Evolutionary conservation across 73 alveolate species (phyloP), one percentile per base, ranked within the genome.

Genomic region (Symbiodinium pilosum): DNA sequence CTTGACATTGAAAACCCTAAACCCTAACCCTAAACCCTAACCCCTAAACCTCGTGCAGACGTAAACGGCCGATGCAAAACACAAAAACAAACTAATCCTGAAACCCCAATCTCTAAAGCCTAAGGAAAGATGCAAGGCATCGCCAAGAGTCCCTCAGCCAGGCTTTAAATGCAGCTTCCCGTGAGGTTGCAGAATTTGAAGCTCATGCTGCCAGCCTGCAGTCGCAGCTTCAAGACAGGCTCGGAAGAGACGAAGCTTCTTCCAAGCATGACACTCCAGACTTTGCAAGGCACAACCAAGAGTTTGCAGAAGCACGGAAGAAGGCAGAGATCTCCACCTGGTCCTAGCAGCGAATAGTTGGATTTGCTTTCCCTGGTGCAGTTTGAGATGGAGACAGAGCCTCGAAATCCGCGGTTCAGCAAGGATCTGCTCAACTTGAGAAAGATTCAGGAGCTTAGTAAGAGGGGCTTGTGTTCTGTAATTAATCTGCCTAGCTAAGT

Each of bases 201-300:
- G 98, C 91, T 11, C 98, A 93, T 51, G 98, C 98, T 28, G 98
- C 98, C 38, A 81, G 98, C 85, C 44, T 93, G 43, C 98, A 93
- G 47, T 77, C 91, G 71, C 98, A 93, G 93, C 98, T 93, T 28
- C 98, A 93, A 93, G 98, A 77, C 81, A 93, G 98, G 97, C 77
- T 28, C 81, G 81, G 12, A 64, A 64, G 81, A 32, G 59, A 47
- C 14, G 59, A 14, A 47, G 59, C 59, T 47, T 47, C 14, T 47
- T 47, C 59, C 59, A 47, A 9, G 59, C 59, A n/a, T 47, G 14
- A 47, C 21, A 6, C 59, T 6, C 59, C 93, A 34, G 32, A 18
- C 32, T n/a, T n/a, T n/a, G n/a, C n/a, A 87, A 91, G 97, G 97
- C 97, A 91, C 51, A 91, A 91, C 56, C 97, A 91, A 34, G 97